phyloP scores from a whole-genome alignment of 768 basidiomycete genomes.

The Russula sp. region DNA sequence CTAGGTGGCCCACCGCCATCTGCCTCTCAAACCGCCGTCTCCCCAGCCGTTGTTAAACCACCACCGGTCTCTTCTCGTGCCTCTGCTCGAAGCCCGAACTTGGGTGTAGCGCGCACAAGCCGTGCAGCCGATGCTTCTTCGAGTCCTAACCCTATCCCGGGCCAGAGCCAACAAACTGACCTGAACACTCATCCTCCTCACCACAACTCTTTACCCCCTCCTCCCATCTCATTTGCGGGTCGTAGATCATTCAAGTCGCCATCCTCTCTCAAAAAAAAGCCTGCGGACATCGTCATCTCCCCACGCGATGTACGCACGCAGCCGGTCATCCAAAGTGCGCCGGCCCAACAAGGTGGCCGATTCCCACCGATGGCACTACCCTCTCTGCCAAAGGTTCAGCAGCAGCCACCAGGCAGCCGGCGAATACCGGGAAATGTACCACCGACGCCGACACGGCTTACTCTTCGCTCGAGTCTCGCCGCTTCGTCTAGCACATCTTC shows the following conservation, averaged over 20 bases:
- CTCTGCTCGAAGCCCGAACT: slow-evolving; percentile 23
- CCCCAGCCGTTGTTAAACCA: slow-evolving; percentile 24
- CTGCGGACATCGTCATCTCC: slow-evolving; percentile 73
- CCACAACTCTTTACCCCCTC: slow-evolving; percentile 50
- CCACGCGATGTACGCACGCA: slow-evolving; percentile 51
- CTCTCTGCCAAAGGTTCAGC: slow-evolving; percentile 18
- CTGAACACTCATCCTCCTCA: slow-evolving; percentile 18
- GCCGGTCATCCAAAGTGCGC: slow-evolving; percentile 70
- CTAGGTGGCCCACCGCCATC: slow-evolving; percentile 32
- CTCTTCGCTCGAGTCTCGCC: slow-evolving; percentile 23
- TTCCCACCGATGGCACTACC: slow-evolving; percentile 20
- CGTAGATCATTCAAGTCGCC: slow-evolving; percentile 62
- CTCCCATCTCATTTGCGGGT: slow-evolving; percentile 70
- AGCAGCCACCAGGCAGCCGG: slow-evolving; percentile 10
- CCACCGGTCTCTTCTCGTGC: slow-evolving; percentile 29
- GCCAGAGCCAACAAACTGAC: slow-evolving; percentile 25
- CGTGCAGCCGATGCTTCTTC: slow-evolving; percentile 21
- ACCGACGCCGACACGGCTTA: slow-evolving; percentile 21
- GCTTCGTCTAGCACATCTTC: slow-evolving; percentile 14
- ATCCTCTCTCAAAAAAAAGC: slow-evolving; percentile 49
- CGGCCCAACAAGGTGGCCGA: slow-evolving; percentile 50
- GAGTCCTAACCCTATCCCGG: slow-evolving; percentile 21
- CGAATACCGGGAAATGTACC: slow-evolving; percentile 21
- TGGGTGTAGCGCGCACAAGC: slow-evolving; percentile 23
- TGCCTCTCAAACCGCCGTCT: slow-evolving; percentile 16